Conservation (phyloP, 345 rosid genomes). For the Bruguiera gymnorhiza region DNA sequence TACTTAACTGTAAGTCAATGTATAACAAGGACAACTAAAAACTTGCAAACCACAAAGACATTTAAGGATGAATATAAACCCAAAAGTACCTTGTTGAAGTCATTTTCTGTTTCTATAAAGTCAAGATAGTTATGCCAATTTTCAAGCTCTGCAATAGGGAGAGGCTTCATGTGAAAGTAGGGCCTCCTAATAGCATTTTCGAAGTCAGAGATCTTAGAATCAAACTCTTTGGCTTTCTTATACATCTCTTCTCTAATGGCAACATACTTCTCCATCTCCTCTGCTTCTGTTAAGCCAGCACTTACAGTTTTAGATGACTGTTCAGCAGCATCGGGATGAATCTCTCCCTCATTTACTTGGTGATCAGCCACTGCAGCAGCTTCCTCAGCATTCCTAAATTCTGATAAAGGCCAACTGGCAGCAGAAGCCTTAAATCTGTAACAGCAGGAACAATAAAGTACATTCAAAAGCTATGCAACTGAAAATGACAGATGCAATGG, state of each 20-base stretch:
- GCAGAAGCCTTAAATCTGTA: slow-evolving; percentile 81
- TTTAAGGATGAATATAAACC: slow-evolving; percentile 32
- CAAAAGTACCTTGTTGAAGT: slow-evolving; percentile 80
- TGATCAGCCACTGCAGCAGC: slow-evolving; percentile 31
- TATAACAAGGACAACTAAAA: slow-evolving; percentile 56
- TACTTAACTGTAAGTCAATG: slow-evolving; percentile 86
- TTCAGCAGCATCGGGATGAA: slow-evolving; percentile 51
- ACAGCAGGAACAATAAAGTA: slow-evolving; percentile 2
- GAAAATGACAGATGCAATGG: not conserved
- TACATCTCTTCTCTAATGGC: slow-evolving; percentile 81
- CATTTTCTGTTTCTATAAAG: slow-evolving; percentile 75
- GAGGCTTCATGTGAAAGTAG: slow-evolving; percentile 92
- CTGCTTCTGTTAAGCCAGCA: slow-evolving; percentile 77
- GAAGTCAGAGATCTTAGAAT: slow-evolving; percentile 83
- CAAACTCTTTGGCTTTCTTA: slow-evolving; percentile 93
- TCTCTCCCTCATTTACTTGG: slow-evolving; percentile 53
- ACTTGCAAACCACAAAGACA: slow-evolving; percentile 42
- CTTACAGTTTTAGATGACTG: slow-evolving; percentile 54
- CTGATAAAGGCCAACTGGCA: slow-evolving; percentile 73
- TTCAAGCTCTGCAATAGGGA: slow-evolving; percentile 84
- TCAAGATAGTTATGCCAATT: slow-evolving; percentile 94
- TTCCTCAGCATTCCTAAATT: slow-evolving; percentile 74
- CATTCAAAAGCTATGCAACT: not conserved
- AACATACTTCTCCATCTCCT: slow-evolving; percentile 89
- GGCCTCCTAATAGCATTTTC: slow-evolving; percentile 97